These are phyloP conservation scores for Coemansia sp. DNA, from an alignment of 192 early-diverging fungal species.

Conservation along the genomic window DNA sequence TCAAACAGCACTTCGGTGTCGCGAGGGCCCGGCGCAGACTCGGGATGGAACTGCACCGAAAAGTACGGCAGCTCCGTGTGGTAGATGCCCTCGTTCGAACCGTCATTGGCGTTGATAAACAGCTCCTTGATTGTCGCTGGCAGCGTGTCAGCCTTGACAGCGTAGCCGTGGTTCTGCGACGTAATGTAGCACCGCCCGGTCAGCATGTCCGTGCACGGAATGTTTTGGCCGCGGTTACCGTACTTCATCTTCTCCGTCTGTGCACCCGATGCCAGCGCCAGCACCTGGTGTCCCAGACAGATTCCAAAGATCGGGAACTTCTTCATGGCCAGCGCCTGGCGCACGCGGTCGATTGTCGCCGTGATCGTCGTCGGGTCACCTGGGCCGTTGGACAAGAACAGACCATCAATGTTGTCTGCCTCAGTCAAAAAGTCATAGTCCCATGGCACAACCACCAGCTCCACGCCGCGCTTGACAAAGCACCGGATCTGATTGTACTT, in stretches of 20 bases:
- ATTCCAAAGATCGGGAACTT: slow-evolving; percentile 98
- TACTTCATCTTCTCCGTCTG: slow-evolving; percentile 95
- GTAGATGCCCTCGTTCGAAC: slow-evolving; percentile 98
- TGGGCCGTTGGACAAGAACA: slow-evolving; percentile 94
- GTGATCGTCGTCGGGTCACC: slow-evolving; percentile 90
- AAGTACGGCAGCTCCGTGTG: slow-evolving; percentile 89
- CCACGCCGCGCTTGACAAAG: slow-evolving; percentile 93
- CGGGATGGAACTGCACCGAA: slow-evolving; percentile 99
- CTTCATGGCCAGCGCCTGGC: slow-evolving; percentile 62
- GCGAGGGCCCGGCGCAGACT: slow-evolving; percentile 92
- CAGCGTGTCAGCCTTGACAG: slow-evolving; percentile 82
- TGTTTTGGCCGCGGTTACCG: slow-evolving; percentile 99
- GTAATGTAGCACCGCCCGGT: slow-evolving; percentile 98
- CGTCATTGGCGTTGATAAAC: slow-evolving; percentile 98
- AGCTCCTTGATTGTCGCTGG: slow-evolving; percentile 68
- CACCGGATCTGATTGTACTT: slow-evolving; percentile 99
- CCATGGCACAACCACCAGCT: slow-evolving; percentile 94
- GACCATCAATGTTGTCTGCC: slow-evolving; percentile 65
- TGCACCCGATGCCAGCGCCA: slow-evolving; percentile 92
- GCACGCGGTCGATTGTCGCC: slow-evolving; percentile 74
- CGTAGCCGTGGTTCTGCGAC: slow-evolving; percentile 98
- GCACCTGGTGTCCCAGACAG: slow-evolving; percentile 97
- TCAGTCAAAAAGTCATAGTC: slow-evolving; percentile 88
- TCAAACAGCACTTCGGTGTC: slow-evolving; percentile 99
- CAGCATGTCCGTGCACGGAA: slow-evolving; percentile 95